phyloP scores from a whole-genome alignment of 495 filamentous ascomycete species.

The Penicillium alfredii region DNA sequence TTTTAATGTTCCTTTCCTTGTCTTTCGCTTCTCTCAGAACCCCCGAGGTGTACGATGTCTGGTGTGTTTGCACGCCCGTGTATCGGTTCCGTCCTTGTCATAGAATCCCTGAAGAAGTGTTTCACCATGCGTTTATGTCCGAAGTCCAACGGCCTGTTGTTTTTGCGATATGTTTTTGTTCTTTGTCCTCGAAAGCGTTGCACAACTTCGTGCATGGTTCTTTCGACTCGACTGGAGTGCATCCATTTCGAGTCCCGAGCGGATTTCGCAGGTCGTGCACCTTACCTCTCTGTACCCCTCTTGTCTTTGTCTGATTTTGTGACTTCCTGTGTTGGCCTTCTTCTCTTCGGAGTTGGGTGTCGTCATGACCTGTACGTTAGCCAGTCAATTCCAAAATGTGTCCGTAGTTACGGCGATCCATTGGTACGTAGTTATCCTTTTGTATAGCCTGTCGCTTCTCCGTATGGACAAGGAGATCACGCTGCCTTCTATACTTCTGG shows the following conservation, averaged over 20 bases:
- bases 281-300: not conserved
- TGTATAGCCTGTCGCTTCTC: too few species aligned
- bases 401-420: conserved; percentile 1
- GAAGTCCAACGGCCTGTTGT: too few species aligned
- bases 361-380: conserved; percentile 23
- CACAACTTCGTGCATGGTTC: conserved; percentile 3
- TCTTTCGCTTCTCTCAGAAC: conserved; percentile 8
- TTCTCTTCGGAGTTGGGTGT: conserved; percentile 5
- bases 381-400: conserved; percentile 9
- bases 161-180: conserved; percentile 4
- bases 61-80: not conserved
- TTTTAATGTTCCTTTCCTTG: conserved; percentile 24
- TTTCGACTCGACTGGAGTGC: not conserved
- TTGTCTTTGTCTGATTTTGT: conserved; percentile 1
- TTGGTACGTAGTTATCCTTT: not conserved
- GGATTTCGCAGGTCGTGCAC: conserved; percentile 3
- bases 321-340: too few species aligned
- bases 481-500: too few species aligned
- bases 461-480: too few species aligned
- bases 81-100: too few species aligned
- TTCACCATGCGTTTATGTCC: too few species aligned
- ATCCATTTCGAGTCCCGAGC: not conserved
- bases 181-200: conserved; percentile 8
- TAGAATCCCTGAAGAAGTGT: too few species aligned
- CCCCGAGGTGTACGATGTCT: not conserved